Evolutionary conservation across 305 asterid species (phyloP).

Genomic region (Fraxinus paxiana): DNA sequence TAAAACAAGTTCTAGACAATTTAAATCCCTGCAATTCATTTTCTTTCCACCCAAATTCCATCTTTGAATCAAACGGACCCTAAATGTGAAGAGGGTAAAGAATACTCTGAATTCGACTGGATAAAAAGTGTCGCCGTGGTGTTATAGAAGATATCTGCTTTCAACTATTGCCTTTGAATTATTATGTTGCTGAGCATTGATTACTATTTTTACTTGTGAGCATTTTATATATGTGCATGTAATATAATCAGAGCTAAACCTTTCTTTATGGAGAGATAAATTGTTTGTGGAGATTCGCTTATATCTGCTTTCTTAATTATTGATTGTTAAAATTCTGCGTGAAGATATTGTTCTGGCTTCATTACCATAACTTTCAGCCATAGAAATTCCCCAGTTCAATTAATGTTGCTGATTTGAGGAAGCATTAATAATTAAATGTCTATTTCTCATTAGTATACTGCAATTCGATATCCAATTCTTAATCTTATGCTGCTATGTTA

Average conservation of each 20-base stretch:
- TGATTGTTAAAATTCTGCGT: not conserved
- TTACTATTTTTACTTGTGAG: not conserved
- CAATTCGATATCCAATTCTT: not conserved
- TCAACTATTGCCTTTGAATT: not conserved
- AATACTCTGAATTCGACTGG: not conserved
- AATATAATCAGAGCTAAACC: not conserved
- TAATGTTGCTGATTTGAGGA: not conserved
- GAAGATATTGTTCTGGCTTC: not conserved
- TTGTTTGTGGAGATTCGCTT: not conserved
- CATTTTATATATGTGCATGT: not conserved
- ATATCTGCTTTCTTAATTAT: not conserved
- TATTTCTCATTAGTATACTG: not conserved
- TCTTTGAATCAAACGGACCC: not conserved
- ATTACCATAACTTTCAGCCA: not conserved
- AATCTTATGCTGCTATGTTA: not conserved
- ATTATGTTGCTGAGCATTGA: not conserved
- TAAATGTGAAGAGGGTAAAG: not conserved
- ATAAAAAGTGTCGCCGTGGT: not conserved
- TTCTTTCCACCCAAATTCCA: no score
- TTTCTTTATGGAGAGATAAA: not conserved
- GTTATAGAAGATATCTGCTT: not conserved
- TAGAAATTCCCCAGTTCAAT: not conserved
- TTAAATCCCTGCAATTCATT: no score
- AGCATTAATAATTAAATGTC: not conserved
- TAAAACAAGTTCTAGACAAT: no score